Conservation (phyloP, 2,329 filamentous ascomycete genomes). For the Tolypocladium amazonense region DNA sequence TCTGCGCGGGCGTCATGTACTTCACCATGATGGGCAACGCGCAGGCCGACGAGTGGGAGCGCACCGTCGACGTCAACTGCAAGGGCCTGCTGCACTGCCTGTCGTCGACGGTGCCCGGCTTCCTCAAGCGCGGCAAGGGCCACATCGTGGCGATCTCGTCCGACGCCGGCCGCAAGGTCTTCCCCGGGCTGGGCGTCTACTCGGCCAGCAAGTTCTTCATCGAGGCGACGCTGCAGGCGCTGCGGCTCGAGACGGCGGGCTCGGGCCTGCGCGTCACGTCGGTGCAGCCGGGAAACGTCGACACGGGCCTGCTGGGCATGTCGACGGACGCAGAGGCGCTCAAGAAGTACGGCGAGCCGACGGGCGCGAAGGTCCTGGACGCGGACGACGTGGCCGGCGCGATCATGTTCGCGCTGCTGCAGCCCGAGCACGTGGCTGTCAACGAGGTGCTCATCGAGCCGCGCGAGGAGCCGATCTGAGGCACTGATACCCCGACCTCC, state of each 20-base stretch:
- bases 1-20: slow-evolving; percentile 79
- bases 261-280: slow-evolving; percentile 62
- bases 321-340: slow-evolving; percentile 67
- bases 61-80: slow-evolving; percentile 78
- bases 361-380: slow-evolving; percentile 65
- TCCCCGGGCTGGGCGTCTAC: slow-evolving; percentile 73
- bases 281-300: slow-evolving; percentile 68
- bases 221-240: slow-evolving; percentile 64
- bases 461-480: slow-evolving; percentile 60
- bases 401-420: slow-evolving; percentile 64
- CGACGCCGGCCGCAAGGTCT: slow-evolving; percentile 71
- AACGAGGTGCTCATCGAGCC: slow-evolving; percentile 76
- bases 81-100: slow-evolving; percentile 70
- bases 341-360: slow-evolving; percentile 67
- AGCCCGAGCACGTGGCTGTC: slow-evolving; percentile 66
- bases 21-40: slow-evolving; percentile 78
- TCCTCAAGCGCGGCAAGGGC: slow-evolving; percentile 58
- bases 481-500: too few relatives aligned
- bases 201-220: slow-evolving; percentile 80
- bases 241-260: slow-evolving; percentile 67
- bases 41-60: slow-evolving; percentile 66
- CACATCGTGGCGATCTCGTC: slow-evolving; percentile 77
- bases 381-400: slow-evolving; percentile 61
- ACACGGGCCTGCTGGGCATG: slow-evolving; percentile 63
- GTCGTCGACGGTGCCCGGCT: slow-evolving; percentile 56